These are phyloP conservation scores for Chaetomium globosum DNA, from an alignment of 2,329 filamentous ascomycete genomes.

Conservation along the genomic window DNA sequence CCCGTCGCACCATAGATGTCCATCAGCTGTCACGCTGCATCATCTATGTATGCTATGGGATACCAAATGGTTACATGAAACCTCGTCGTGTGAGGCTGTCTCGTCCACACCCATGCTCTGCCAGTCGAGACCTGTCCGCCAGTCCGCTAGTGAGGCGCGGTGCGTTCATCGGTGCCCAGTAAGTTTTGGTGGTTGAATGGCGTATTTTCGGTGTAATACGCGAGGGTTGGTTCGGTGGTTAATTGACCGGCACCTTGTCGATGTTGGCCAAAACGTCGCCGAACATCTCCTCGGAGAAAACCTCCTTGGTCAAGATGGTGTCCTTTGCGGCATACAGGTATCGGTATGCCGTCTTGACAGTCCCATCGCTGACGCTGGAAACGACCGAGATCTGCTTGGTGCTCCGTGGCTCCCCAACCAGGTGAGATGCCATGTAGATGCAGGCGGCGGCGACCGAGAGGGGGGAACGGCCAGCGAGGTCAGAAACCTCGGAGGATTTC, in stretches of 20 bases:
- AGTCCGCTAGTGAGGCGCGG: neutral
- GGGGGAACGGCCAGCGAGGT: constrained; percentile 88
- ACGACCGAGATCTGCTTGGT: constrained; percentile 86
- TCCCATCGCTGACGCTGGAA: constrained; percentile 92
- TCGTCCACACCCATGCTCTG: neutral
- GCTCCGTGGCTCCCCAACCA: constrained; percentile 75
- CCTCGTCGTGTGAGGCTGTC: neutral
- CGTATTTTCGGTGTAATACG: neutral
- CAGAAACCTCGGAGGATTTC: constrained; percentile 74
- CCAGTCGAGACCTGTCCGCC: neutral
- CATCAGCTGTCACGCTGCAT: constrained; percentile 32
- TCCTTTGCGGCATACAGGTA: constrained; percentile 76
- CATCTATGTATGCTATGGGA: constrained; percentile 24
- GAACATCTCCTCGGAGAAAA: constrained; percentile 75
- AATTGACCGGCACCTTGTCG: constrained; percentile 67
- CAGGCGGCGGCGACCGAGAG: constrained; percentile 92
- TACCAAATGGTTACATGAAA: constrained; percentile 12
- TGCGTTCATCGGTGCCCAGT: no score
- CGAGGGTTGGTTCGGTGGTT: constrained; percentile 35
- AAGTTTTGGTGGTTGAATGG: neutral
- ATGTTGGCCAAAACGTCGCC: constrained; percentile 70
- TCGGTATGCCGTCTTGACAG: constrained; percentile 94
- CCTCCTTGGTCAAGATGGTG: constrained; percentile 72
- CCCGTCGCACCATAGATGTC: constrained; percentile 20
- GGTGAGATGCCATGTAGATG: constrained; percentile 91